A percentile compares a stretch with the other conserved stretches of the same genome.
phyloP scores from a whole-genome alignment of 1,284 basidiomycete species.

The Papiliotrema laurentii region DNA sequence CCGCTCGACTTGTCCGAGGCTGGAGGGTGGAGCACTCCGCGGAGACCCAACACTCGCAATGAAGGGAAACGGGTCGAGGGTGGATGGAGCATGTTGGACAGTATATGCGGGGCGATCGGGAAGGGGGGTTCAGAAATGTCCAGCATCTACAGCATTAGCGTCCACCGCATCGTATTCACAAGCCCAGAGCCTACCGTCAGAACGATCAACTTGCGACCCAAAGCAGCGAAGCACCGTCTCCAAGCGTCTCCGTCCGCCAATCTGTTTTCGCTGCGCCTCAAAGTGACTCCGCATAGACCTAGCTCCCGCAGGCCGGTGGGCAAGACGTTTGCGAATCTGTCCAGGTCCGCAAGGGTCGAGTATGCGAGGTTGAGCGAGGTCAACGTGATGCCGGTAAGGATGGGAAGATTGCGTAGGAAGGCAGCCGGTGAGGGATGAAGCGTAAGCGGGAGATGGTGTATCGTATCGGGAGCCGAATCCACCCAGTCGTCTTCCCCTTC shows the following conservation, averaged over 20 bases:
- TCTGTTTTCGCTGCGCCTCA: not conserved
- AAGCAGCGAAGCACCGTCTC: constrained; percentile 12
- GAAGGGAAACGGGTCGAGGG: constrained; percentile 18
- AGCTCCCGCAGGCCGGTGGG: constrained; percentile 25
- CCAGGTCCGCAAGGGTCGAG: constrained; percentile 20
- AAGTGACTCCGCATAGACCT: constrained; percentile 12
- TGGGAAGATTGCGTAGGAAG: constrained; percentile 19
- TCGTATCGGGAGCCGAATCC: not conserved
- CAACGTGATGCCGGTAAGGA: constrained; percentile 12
- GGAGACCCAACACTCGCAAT: constrained; percentile 16
- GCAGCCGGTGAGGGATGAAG: constrained; percentile 22
- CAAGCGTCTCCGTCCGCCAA: constrained; percentile 10
- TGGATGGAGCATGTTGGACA: constrained; percentile 17
- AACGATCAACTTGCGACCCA: constrained; percentile 31
- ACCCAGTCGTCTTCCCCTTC: not conserved
- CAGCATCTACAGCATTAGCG: constrained; percentile 18
- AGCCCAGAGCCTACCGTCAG: constrained; percentile 19
- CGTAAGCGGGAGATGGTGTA: constrained; percentile 26
- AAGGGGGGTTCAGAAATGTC: constrained; percentile 27
- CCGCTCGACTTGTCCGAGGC: no score
- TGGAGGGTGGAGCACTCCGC: constrained; percentile 2
- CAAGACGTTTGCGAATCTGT: constrained; percentile 19
- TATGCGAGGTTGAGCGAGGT: constrained; percentile 35
- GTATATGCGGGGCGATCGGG: not conserved
- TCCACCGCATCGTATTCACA: not conserved